These are phyloP conservation scores for Passiflora organensis DNA, from an alignment of 345 rosid genomes.

Conservation along the genomic window DNA sequence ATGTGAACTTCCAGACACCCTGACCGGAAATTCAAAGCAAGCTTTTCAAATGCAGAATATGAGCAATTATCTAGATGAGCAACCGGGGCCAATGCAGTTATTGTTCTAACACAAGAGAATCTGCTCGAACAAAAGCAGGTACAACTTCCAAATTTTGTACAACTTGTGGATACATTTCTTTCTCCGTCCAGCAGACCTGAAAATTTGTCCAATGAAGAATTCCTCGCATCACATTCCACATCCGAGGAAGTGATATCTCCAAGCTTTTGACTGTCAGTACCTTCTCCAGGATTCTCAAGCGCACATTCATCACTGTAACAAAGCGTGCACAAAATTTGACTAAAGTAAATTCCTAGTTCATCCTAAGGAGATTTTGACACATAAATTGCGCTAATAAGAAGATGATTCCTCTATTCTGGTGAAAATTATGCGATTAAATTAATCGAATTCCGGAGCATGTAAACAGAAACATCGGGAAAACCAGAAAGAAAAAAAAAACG, in stretches of 20 bases:
- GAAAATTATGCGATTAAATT: no score
- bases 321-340: not conserved
- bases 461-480: no score
- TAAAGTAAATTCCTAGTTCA: no score
- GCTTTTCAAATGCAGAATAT: constrained; percentile 38
- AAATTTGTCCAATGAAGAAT: constrained; percentile 22
- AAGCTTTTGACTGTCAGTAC: constrained; percentile 12
- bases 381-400: no score
- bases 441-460: no score
- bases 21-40: constrained; percentile 46
- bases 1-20: constrained; percentile 63
- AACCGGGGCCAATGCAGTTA: constrained; percentile 56
- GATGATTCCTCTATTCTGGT: no score
- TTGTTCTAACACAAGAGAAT: constrained; percentile 44
- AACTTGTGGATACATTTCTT: constrained; percentile 14
- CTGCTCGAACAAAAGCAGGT: constrained; percentile 33
- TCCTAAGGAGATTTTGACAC: no score
- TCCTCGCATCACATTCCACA: not conserved
- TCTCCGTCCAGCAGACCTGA: constrained; percentile 13
- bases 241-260: no score
- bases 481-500: not conserved
- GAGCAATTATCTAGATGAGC: constrained; percentile 46
- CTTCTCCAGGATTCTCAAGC: constrained; percentile 16
- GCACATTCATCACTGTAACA: constrained; percentile 40
- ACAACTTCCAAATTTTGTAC: constrained; percentile 25